These are phyloP conservation scores for Phytophthora lateralis DNA, from an alignment of 352 stramenopile species.

Conservation along the genomic window DNA sequence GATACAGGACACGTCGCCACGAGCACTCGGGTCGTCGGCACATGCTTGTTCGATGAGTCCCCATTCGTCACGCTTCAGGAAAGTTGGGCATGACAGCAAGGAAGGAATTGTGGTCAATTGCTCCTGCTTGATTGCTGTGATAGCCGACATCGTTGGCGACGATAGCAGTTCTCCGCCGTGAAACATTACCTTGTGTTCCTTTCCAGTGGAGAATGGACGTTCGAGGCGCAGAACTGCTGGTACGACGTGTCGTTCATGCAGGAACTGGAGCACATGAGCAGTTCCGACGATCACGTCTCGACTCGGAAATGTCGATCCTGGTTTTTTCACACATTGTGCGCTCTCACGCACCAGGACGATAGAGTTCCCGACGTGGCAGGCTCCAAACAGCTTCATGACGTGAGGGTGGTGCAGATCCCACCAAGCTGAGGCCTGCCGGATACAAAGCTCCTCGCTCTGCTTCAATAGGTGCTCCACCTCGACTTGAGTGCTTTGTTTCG, in stretches of 20 bases:
- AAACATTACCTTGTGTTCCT: slow-evolving; percentile 25
- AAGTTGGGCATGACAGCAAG: slow-evolving; percentile 8
- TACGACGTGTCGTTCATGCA: slow-evolving; percentile 25
- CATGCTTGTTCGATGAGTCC: slow-evolving; percentile 24
- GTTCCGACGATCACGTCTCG: slow-evolving; percentile 23
- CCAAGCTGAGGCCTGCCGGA: slow-evolving; percentile 36
- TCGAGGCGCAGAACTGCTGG: slow-evolving; percentile 16
- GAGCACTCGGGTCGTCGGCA: slow-evolving; percentile 6
- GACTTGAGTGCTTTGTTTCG: slow-evolving; percentile 22
- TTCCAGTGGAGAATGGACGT: slow-evolving; percentile 22
- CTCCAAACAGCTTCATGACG: slow-evolving; percentile 41
- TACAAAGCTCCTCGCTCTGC: slow-evolving; percentile 31
- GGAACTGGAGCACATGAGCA: slow-evolving; percentile 25
- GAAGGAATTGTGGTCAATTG: not conserved
- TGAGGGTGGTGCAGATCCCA: slow-evolving; percentile 39
- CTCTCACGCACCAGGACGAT: slow-evolving; percentile 31
- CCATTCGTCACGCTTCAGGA: slow-evolving; percentile 24
- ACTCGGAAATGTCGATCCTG: slow-evolving; percentile 5
- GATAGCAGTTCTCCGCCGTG: slow-evolving; percentile 23
- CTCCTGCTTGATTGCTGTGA: not conserved
- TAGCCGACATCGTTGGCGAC: not conserved
- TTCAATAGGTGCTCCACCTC: slow-evolving; percentile 24
- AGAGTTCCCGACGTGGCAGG: slow-evolving; percentile 38
- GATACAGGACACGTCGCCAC: slow-evolving; percentile 7
- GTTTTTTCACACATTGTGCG: slow-evolving; percentile 26